phyloP scores from a whole-genome alignment of 495 filamentous ascomycete species.

The Hypoxylon subgilvum region DNA sequence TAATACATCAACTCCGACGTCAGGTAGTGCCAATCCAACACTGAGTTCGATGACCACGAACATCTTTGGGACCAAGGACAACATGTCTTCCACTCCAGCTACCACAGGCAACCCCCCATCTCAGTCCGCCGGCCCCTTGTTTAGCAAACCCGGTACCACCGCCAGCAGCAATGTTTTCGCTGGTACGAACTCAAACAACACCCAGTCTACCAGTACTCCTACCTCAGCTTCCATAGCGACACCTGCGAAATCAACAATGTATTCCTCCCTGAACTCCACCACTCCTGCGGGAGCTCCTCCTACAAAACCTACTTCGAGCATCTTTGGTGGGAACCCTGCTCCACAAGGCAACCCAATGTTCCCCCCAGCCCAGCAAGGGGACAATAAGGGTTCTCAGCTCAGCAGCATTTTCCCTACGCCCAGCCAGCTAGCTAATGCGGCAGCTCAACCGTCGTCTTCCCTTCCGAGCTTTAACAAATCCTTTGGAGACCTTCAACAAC shows the following conservation, averaged over 20 bases:
- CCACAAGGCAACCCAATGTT: slow-evolving; percentile 25
- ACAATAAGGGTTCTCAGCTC: slow-evolving; percentile 27
- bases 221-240: slow-evolving; percentile 25
- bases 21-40: slow-evolving; percentile 46
- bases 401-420: slow-evolving; percentile 20
- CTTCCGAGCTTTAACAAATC: slow-evolving; percentile 11
- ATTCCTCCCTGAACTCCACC: slow-evolving; percentile 59
- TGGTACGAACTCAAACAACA: slow-evolving; percentile 46
- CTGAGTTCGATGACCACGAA: slow-evolving; percentile 46
- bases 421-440: slow-evolving; percentile 8
- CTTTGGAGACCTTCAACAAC: too few species aligned
- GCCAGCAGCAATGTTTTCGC: slow-evolving; percentile 46
- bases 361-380: slow-evolving; percentile 22
- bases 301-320: slow-evolving; percentile 29
- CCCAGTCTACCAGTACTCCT: slow-evolving; percentile 40
- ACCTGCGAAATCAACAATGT: slow-evolving; percentile 48
- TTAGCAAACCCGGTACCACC: slow-evolving; percentile 29
- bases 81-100: slow-evolving; percentile 17
- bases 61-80: slow-evolving; percentile 30
- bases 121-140: slow-evolving; percentile 52
- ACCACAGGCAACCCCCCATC: slow-evolving; percentile 34
- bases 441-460: slow-evolving; percentile 28
- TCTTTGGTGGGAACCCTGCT: slow-evolving; percentile 33
- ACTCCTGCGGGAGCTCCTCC: slow-evolving; percentile 71
- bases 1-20: slow-evolving; percentile 32